Evolutionary conservation across 257 asterid genomes (phyloP), one percentile per base, ranked within the genome.

Genomic region (Cinchona pubescens): DNA sequence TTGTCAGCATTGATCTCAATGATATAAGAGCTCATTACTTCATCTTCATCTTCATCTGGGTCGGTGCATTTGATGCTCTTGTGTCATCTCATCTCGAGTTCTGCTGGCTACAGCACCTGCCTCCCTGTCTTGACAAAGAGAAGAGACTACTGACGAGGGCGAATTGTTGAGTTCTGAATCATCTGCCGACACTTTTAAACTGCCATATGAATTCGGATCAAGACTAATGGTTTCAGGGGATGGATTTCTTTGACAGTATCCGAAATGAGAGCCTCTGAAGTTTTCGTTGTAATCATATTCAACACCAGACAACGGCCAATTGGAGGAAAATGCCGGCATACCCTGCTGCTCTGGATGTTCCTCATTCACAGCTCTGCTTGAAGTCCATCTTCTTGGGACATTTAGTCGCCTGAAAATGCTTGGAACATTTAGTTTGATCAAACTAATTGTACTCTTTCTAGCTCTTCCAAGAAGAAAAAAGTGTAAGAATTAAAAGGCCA

Each of bases 21-120:
- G 35, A 92, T 94, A 83, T 87, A 90, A 25, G 96, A 90, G 76
- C 91, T 87, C 88, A 83, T 85, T 15, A 51, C 88, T 56, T 92
- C 96, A 79, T 90, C 89, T 46, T 89, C 91, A 0, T 84, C 88
- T 38, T 75, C 91, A 0, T 84, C 88, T 38, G 72, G 75, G 64
- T 85, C 90, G 14, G 63, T 48, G 27, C 14, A 76, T 42, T n/a
- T n/a, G n/a, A n/a, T 62, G 67, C 9, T 77, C 84, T 62, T 78
- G 82, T 55, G 66, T 65, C 71, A 29, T 27, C 58, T 72, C 81
- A 35, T 81, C 83, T n/a, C 77, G 76, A 38, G 72, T 67, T 62
- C 63, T 77, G 21, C 59, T n/a, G 48, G 76, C 69, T 70, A 67
- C 76, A 18, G 55, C 73, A 70, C 59, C 76, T 16, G 48, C 77